Conservation (phyloP, 1,284 basidiomycete species). For the Pterulicium gracile region DNA sequence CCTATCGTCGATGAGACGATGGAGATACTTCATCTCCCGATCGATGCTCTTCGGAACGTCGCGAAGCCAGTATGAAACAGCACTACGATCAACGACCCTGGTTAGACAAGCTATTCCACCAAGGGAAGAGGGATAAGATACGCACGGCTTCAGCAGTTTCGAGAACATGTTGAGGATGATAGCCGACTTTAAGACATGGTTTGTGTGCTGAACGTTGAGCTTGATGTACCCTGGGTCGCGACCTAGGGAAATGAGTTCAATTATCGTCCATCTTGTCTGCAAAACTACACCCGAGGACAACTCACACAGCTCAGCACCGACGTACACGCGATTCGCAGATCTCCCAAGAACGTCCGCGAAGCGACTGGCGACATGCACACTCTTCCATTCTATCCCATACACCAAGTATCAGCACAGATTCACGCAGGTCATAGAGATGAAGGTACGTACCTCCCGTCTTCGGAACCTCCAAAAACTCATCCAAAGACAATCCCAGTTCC, state of each 20-base stretch:
- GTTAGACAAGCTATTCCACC: background rate
- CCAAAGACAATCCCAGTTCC: background rate
- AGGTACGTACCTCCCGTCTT: background rate
- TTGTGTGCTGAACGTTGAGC: background rate
- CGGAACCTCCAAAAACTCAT: background rate
- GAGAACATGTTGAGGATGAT: background rate
- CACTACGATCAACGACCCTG: background rate
- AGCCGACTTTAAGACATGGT: background rate
- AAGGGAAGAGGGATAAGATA: background rate
- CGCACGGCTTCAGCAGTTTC: background rate
- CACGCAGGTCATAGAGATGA: background rate
- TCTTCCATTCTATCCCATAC: background rate
- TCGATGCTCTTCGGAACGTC: background rate
- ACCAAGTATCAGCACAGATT: background rate
- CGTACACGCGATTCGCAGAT: background rate
- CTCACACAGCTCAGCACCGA: background rate
- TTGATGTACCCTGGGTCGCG: background rate
- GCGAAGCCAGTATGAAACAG: background rate
- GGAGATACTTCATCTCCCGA: background rate
- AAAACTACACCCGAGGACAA: background rate
- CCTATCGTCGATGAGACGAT: background rate
- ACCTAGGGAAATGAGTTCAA: constrained; percentile 1
- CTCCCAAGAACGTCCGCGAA: background rate
- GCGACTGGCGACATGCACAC: background rate
- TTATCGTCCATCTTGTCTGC: no score